These are phyloP conservation scores for Drosera spatulata DNA, from an alignment of 179 eudicot species.

Conservation along the genomic window DNA sequence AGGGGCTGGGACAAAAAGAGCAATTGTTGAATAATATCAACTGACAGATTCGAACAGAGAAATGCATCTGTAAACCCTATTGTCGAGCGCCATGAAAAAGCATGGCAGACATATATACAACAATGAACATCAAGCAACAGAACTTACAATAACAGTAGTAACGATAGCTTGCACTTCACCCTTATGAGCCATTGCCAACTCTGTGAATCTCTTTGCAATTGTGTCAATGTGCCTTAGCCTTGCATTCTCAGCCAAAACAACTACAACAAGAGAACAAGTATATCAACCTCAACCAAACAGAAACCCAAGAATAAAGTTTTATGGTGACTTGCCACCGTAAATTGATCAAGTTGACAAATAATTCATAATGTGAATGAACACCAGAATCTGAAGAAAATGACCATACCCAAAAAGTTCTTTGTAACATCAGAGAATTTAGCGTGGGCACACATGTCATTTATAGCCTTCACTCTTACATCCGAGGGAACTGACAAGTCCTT, in stretches of 20 bases:
- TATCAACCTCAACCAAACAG: background rate
- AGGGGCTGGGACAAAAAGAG: constrained; percentile 43
- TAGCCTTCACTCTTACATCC: constrained; percentile 56
- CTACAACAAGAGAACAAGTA: constrained; percentile 16
- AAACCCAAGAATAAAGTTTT: background rate
- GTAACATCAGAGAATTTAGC: constrained; percentile 70
- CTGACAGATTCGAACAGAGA: no score
- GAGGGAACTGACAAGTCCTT: constrained; percentile 56
- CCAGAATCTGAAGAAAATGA: background rate
- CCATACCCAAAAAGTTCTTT: constrained; percentile 79
- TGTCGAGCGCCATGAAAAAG: no score
- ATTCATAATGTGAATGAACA: no score
- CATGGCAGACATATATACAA: no score
- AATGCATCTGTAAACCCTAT: no score
- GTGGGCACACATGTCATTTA: constrained; percentile 42
- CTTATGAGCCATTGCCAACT: constrained; percentile 80
- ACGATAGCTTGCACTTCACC: constrained; percentile 76
- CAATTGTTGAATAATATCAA: background rate
- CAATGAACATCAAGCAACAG: background rate
- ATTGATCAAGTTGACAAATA: no score
- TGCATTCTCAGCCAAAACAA: constrained; percentile 62
- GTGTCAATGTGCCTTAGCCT: constrained; percentile 50
- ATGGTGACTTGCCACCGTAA: background rate
- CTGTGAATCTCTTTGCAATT: constrained; percentile 63
- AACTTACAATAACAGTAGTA: constrained; percentile 76